Evolutionary conservation across 305 asterid species (phyloP).

Genomic region (Fraxinus sp.): DNA sequence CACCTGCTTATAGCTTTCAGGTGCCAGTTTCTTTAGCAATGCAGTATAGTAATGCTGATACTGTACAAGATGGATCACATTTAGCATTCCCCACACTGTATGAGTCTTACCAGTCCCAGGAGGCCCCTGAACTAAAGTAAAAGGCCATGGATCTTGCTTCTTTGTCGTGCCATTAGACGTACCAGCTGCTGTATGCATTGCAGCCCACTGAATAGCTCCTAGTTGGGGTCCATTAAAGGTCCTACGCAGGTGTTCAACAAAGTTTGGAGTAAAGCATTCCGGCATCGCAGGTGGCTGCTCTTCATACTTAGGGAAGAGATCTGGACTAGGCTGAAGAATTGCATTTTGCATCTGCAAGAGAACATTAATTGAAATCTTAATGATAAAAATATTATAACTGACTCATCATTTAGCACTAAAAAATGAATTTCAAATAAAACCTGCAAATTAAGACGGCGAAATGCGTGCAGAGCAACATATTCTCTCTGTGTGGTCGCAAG

Average conservation of each 20-base stretch:
- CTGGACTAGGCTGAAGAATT: slow-evolving; percentile 93
- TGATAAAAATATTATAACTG: neutral
- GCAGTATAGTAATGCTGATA: slow-evolving; percentile 99
- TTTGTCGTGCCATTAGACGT: slow-evolving; percentile 69
- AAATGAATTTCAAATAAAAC: slow-evolving; percentile 34
- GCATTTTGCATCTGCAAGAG: slow-evolving; percentile 94
- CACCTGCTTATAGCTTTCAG: slow-evolving; percentile 95
- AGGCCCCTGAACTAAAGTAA: slow-evolving; percentile 98
- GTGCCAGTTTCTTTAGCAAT: slow-evolving; percentile 90
- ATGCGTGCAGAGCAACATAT: slow-evolving; percentile 90
- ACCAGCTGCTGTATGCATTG: slow-evolving; percentile 98
- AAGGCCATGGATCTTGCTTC: slow-evolving; percentile 99
- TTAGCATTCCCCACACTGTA: slow-evolving; percentile 99
- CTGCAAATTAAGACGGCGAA: slow-evolving; percentile 90
- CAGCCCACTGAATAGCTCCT: slow-evolving; percentile 99
- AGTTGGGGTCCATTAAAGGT: slow-evolving; percentile 91
- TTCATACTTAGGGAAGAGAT: slow-evolving; percentile 91
- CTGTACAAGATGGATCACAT: slow-evolving; percentile 98
- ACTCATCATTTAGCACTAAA: neutral
- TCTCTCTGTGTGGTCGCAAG: slow-evolving; percentile 97
- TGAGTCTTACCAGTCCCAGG: slow-evolving; percentile 99
- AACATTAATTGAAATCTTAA: slow-evolving; percentile 12
- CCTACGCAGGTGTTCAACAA: slow-evolving; percentile 72
- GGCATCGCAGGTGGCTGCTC: slow-evolving; percentile 99
- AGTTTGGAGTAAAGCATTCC: slow-evolving; percentile 92